Evolutionary conservation across 495 filamentous ascomycete species (phyloP).

Genomic region (Lasiosphaeria hispida): DNA sequence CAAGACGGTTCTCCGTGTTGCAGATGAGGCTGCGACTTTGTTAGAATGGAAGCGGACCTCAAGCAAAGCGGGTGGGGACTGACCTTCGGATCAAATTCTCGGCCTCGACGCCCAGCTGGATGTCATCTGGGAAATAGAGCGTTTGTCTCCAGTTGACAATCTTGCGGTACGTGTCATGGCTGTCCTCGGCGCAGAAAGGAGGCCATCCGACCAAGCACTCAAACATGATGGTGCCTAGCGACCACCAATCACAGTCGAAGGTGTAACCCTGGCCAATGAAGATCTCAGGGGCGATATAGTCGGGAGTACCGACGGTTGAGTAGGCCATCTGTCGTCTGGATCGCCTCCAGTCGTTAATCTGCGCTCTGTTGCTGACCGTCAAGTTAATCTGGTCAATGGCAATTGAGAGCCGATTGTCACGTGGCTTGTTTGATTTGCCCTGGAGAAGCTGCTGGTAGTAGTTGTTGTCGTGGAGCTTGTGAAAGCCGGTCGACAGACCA

Average conservation of each 20-base stretch:
- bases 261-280: slow-evolving; percentile 95
- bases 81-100: slow-evolving; percentile 85
- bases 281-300: slow-evolving; percentile 98
- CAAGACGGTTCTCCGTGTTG: slow-evolving; percentile 86
- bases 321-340: slow-evolving; percentile 94
- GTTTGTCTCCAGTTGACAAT: slow-evolving; percentile 97
- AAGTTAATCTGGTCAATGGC: slow-evolving; percentile 97
- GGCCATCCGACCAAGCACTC: slow-evolving; percentile 99
- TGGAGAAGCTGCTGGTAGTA: slow-evolving; percentile 98
- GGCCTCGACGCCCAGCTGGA: slow-evolving; percentile 79
- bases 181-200: slow-evolving; percentile 97
- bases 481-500: slow-evolving; percentile 95
- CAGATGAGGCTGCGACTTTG: slow-evolving; percentile 68
- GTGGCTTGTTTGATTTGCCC: slow-evolving; percentile 68
- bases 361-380: slow-evolving; percentile 92
- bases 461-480: slow-evolving; percentile 94
- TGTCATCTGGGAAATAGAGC: slow-evolving; percentile 94
- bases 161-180: slow-evolving; percentile 97
- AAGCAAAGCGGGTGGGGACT: slow-evolving; percentile 15
- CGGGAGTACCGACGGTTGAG: slow-evolving; percentile 95
- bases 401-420: slow-evolving; percentile 79
- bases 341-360: slow-evolving; percentile 98
- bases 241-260: slow-evolving; percentile 99
- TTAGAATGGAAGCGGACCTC: neutral
- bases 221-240: slow-evolving; percentile 98